Evolutionary conservation across 257 asterid species (phyloP), one percentile per base, ranked within the genome.

Genomic region (Fraxinus anomala): DNA sequence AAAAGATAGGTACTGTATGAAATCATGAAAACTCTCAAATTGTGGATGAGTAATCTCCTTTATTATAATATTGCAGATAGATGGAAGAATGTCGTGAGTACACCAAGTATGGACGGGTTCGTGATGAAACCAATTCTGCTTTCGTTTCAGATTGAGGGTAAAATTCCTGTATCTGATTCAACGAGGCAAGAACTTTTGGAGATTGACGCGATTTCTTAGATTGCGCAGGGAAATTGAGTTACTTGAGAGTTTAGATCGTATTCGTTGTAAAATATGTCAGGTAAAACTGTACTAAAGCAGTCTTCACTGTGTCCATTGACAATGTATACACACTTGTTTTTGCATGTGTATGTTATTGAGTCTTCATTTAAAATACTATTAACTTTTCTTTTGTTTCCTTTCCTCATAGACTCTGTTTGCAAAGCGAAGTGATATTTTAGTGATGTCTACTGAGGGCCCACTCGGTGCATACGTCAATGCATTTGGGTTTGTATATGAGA

Each of bases 361-460:
- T 73, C n/a, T 66, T 26, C 72, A 34, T 69, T 72, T 80, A 19
- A 77, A 42, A 73, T 30, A 49, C 54, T 63, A 37, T 75, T 70
- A 65, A 63, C 12, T 56, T 68, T 76, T 63, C 66, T 12, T 78
- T 78, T n/a, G 72, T 34, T 79, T 19, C 40, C 73, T 31, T 59
- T 74, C 66, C 81, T 70, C 74, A 67, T 69, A 95, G 99, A 82
- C 88, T 74, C 83, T 85, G 75, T 83, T 96, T 73, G 98, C 94
- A 73, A 92, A 85, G 81, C 87, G 98, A 86, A 93, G 94, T 44
- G 93, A 96, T 82, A 91, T 96, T 97, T 70, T 93, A 77, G 93
- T 92, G 85, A 96, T 93, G 98, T 96, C 99, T 12, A 89, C 91
- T 71, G 98, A 92, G 73, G 99, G 99, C 76, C 99, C 99, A 21